Conservation (phyloP, 768 basidiomycete species). For the Russula virescens region DNA sequence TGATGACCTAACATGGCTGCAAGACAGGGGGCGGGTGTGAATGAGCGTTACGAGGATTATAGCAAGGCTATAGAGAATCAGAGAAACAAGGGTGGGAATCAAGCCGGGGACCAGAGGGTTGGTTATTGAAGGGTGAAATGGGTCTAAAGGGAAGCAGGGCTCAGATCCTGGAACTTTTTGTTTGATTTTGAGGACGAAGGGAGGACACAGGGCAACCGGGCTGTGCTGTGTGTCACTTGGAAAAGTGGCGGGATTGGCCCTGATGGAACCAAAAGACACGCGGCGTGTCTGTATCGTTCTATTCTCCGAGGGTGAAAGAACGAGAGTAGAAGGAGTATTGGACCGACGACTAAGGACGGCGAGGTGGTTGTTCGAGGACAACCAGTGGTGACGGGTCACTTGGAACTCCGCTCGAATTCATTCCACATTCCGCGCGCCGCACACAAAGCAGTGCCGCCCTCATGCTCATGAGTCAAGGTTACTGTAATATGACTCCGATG, state of each 20-base stretch:
- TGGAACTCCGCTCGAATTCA: conserved; percentile 23
- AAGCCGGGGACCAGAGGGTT: neutral
- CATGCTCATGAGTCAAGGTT: too few species aligned
- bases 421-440: too few species aligned
- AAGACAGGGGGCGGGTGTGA: conserved; percentile 10
- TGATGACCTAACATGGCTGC: conserved; percentile 74
- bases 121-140: conserved; percentile 5
- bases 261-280: neutral
- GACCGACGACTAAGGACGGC: conserved; percentile 15
- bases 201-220: conserved; percentile 5
- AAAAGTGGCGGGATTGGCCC: neutral
- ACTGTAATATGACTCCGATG: too few species aligned
- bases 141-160: conserved; percentile 8
- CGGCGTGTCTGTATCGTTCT: conserved; percentile 8
- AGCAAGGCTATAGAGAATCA: neutral
- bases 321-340: neutral
- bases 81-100: neutral
- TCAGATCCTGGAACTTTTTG: conserved; percentile 13
- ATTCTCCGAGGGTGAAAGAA: conserved; percentile 5
- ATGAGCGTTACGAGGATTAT: neutral
- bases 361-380: conserved; percentile 24
- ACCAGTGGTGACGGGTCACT: conserved; percentile 10
- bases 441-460: neutral
- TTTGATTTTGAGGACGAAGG: conserved; percentile 13
- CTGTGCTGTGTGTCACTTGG: conserved; percentile 1